phyloP scores from a whole-genome alignment of 2,329 filamentous ascomycete genomes.

The Diaporthe sp. region DNA sequence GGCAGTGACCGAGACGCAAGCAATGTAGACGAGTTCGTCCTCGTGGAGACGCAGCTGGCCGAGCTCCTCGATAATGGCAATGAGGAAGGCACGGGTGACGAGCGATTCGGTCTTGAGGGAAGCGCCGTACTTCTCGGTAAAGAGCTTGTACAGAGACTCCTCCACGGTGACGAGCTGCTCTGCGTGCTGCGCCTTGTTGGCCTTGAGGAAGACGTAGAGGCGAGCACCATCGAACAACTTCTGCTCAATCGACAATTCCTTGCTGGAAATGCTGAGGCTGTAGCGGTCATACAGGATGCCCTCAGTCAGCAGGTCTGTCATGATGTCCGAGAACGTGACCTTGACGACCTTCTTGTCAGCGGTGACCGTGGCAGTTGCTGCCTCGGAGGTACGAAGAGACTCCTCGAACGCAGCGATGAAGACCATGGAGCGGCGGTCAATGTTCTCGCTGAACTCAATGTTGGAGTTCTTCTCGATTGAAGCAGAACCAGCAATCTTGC shows the following conservation, averaged over 20 bases:
- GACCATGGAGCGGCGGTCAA: constrained; percentile 42
- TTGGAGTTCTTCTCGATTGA: constrained; percentile 37
- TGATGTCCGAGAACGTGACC: constrained; percentile 42
- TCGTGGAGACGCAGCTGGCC: constrained; percentile 40
- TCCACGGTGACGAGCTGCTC: constrained; percentile 41
- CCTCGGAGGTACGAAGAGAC: constrained; percentile 36
- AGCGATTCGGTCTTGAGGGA: constrained; percentile 39
- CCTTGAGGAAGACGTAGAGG: constrained; percentile 41
- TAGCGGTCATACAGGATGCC: constrained; percentile 42
- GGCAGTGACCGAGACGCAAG: constrained; percentile 39
- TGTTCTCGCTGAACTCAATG: constrained; percentile 38
- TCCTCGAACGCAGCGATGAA: constrained; percentile 42
- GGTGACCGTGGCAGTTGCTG: constrained; percentile 34
- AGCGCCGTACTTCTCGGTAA: constrained; percentile 40
- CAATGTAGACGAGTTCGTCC: constrained; percentile 39
- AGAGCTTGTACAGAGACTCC: constrained; percentile 41
- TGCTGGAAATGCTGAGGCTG: constrained; percentile 40
- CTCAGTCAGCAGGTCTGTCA: constrained; percentile 41
- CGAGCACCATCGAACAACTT: constrained; percentile 42
- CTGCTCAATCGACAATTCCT: constrained; percentile 39
- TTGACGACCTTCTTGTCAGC: constrained; percentile 38
- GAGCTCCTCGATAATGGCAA: constrained; percentile 41
- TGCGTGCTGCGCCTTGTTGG: constrained; percentile 39
- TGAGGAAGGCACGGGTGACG: constrained; percentile 40
- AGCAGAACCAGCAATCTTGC: constrained; percentile 38